Base-by-base conservation (phyloP, 352 stramenopile species). In the Phytophthora pluvialis region DNA sequence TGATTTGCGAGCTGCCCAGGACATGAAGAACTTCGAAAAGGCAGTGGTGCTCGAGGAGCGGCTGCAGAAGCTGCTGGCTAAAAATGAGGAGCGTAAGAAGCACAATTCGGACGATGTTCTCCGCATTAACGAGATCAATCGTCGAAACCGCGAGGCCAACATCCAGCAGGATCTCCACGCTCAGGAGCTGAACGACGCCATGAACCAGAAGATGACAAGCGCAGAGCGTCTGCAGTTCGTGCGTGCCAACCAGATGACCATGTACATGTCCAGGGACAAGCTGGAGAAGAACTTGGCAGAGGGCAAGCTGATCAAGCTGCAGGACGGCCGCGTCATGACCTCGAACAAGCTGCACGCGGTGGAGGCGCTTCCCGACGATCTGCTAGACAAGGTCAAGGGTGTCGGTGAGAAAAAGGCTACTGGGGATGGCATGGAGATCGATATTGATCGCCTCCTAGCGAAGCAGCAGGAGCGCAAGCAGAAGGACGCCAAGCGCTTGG, bases 21-120 rank as follows among this genome's bases (percentile, higher is more conserved):
- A 90, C 44, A 92, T 92, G 80, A 91, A 93, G 64, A 93, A 95
- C 63, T 95, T 92, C 59, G 85, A 91, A 29, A 95, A 95, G 49
- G 85, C 87, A 5, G 50, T 95, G 16, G 73, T 86, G 39, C 70
- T 95, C 0, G 87, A 95, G 47, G 85, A 78, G 40, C 67, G 75
- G 15, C 60, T 93, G 36, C 80, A 91, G 26, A 79, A 81, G 46
- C 61, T 94, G 32, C 44, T 83, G n/a, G 73, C 69, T 0, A 75
- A 89, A 48, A 91, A 93, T 49, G 85, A 94, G 47, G 74, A 79
- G 43, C 81, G 82, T 4, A 79, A 89, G 60, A 86, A 78, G 5
- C 75, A 86, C 50, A 93, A 95, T 48, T 90, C 72, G 5, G 87
- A 95, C 48, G 87, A 95, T 10, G 85, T 94, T 16, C 67, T 88